Evolutionary conservation across 2,329 filamentous ascomycete genomes (phyloP), one percentile per base, ranked within the genome.

Genomic region (Pseudogymnoascus sp.): DNA sequence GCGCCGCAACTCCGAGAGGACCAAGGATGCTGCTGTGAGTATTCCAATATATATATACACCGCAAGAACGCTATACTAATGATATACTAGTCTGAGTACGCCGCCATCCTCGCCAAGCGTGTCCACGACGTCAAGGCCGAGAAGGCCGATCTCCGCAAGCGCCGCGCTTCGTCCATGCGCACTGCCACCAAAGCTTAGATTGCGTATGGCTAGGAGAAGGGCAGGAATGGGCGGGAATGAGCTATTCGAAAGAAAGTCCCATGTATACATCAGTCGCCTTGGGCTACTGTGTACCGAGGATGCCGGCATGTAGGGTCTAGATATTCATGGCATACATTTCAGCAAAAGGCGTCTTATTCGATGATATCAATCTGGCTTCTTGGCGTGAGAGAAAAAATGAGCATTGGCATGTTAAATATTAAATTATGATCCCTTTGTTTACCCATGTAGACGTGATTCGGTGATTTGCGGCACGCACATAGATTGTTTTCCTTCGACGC

Each of bases 1-100:
- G 92, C 91, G 93, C 81, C 93, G 95, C 81, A 91, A 92, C 78
- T 83, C 93, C 76, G 95, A 99, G 86, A 90, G 93, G 82, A 87
- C 91, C 84, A 97, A 97, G 88, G 95, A 99, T 79, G 93, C 96
- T 85, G 95, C 95, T 77, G 95, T 96, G 91, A 78, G 90, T 87
- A 69, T 62, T 61, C 62, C 61, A 36, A 63, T 11, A 28, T 40
- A 37, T 23, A 40, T 23, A 40, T 60, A 37, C 23, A 12, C 14
- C 12, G 16, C 62, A 62, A 37, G 40, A 64, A 34, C 16, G 5
- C 25, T 60, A 53, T 28, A 63, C 38, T 69, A 69, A 78, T 80
- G 73, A 82, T 73, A 66, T 64, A 60, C 62, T 40, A 97, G 93
- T 93, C 91, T 84, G 95, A 99, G 83, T 99, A 99, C 82, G 89